A percentile compares a stretch with the other conserved stretches of the same genome.
Conservation (phyloP, 1,284 basidiomycete genomes). For the Cutaneotrichosporon mucoides region DNA sequence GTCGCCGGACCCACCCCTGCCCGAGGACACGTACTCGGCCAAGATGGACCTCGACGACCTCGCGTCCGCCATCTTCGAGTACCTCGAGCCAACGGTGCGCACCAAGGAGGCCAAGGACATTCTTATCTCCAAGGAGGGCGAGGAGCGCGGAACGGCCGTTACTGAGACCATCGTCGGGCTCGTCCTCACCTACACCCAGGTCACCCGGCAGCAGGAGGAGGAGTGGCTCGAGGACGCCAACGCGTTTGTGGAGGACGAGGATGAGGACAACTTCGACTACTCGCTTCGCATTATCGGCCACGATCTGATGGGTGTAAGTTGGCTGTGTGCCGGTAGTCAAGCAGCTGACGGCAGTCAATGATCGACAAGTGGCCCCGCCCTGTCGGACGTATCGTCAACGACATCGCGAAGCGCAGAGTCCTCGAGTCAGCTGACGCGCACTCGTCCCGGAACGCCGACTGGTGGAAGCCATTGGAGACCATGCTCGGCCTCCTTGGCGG, state of each 20-base stretch:
- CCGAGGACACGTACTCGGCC: constrained; percentile 61
- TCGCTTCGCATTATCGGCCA: constrained; percentile 78
- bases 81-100: constrained; percentile 63
- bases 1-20: constrained; percentile 54
- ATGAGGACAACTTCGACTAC: constrained; percentile 80
- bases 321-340: neutral
- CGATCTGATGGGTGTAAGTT: constrained; percentile 71
- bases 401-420: constrained; percentile 54
- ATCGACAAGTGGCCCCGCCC: constrained; percentile 63
- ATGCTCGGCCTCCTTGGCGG: constrained; percentile 79
- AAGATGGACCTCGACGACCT: constrained; percentile 63
- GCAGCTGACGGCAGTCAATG: constrained; percentile 56
- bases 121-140: constrained; percentile 19
- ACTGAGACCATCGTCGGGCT: constrained; percentile 58
- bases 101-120: constrained; percentile 21
- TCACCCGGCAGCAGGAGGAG: constrained; percentile 78
- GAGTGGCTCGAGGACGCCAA: constrained; percentile 86
- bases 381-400: constrained; percentile 59
- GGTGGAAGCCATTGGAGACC: constrained; percentile 83
- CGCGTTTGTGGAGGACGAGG: constrained; percentile 88
- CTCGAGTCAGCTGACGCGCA: constrained; percentile 33
- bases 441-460: constrained; percentile 39
- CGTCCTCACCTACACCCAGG: constrained; percentile 72
- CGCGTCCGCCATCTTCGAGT: constrained; percentile 73
- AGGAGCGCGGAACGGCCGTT: constrained; percentile 48